A percentile compares a stretch with the other conserved stretches of the same genome.
Conservation (phyloP, 1,284 basidiomycete species). For the Cystobasidium slooffiae region DNA sequence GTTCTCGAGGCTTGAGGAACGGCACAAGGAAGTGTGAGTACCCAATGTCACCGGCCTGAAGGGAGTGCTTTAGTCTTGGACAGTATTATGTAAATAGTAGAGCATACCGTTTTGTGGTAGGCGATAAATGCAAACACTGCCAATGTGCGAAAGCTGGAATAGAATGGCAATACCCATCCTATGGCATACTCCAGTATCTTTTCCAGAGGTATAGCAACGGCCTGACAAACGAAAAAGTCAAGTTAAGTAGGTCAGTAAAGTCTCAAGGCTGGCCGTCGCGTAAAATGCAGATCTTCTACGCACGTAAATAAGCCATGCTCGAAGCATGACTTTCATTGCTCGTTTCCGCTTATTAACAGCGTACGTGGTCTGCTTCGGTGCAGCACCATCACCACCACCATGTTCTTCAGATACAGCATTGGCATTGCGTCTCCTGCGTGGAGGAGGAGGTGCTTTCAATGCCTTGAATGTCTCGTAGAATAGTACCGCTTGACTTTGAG, state of each 20-base stretch:
- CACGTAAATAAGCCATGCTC: conserved; percentile 39
- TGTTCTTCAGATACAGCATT: not conserved
- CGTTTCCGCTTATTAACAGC: conserved; percentile 25
- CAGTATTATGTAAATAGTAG: no score
- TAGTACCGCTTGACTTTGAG: conserved; percentile 32
- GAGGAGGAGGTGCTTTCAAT: conserved; percentile 33
- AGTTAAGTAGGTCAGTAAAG: not conserved
- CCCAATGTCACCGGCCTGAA: conserved; percentile 34
- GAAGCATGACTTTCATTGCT: conserved; percentile 28
- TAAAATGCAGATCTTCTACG: not conserved
- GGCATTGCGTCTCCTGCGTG: conserved; percentile 30
- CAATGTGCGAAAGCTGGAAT: conserved; percentile 26
- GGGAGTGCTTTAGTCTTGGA: no score
- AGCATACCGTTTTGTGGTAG: conserved; percentile 25
- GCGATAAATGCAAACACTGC: conserved; percentile 7
- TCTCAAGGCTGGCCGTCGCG: not conserved
- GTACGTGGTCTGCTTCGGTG: conserved; percentile 1
- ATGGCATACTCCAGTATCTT: conserved; percentile 13
- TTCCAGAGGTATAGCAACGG: conserved; percentile 13
- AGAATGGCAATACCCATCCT: conserved; percentile 38
- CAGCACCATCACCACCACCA: not conserved
- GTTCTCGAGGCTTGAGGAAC: conserved; percentile 33
- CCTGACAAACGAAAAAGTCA: not conserved
- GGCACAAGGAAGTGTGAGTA: conserved; percentile 24
- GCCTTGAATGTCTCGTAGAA: conserved; percentile 36